Conservation (phyloP, 1,284 basidiomycete genomes). For the Bondarzewia mesenterica region DNA sequence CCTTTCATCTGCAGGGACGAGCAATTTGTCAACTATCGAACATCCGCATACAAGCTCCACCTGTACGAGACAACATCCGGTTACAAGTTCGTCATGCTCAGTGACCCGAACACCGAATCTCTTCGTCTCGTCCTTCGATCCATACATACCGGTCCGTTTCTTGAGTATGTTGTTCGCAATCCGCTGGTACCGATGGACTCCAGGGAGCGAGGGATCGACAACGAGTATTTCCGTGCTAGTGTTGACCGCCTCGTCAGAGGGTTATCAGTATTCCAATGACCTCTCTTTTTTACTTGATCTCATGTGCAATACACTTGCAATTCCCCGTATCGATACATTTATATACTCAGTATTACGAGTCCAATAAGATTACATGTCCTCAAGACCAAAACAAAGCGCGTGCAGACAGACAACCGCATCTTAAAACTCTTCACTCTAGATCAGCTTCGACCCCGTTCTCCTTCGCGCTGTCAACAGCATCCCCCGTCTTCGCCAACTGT, state of each 20-base stretch:
- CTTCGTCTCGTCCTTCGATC: constrained; percentile 80
- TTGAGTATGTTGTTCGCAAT: constrained; percentile 91
- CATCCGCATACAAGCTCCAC: constrained; percentile 90
- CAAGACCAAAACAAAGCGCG: constrained; percentile 10
- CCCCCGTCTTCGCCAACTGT: constrained; percentile 39
- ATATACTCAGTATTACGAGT: constrained; percentile 1
- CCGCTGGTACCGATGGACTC: constrained; percentile 82
- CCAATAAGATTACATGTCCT: constrained; percentile 9
- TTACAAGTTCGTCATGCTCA: constrained; percentile 94
- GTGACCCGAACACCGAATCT: constrained; percentile 77
- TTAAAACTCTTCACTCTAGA: neutral
- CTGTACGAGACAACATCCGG: constrained; percentile 88
- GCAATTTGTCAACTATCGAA: constrained; percentile 86
- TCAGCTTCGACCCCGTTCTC: constrained; percentile 4
- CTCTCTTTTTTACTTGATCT: neutral
- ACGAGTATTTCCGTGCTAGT: constrained; percentile 81
- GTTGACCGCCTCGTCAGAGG: constrained; percentile 73
- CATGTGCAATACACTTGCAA: too few relatives aligned
- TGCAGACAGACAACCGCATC: constrained; percentile 1
- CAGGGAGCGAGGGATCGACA: constrained; percentile 77
- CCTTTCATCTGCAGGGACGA: constrained; percentile 58
- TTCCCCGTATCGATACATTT: neutral
- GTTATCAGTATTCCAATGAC: constrained; percentile 45
- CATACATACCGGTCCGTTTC: constrained; percentile 89
- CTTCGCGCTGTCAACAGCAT: constrained; percentile 25